phyloP scores from a whole-genome alignment of 768 basidiomycete genomes.

The Russula ochroleuca region DNA sequence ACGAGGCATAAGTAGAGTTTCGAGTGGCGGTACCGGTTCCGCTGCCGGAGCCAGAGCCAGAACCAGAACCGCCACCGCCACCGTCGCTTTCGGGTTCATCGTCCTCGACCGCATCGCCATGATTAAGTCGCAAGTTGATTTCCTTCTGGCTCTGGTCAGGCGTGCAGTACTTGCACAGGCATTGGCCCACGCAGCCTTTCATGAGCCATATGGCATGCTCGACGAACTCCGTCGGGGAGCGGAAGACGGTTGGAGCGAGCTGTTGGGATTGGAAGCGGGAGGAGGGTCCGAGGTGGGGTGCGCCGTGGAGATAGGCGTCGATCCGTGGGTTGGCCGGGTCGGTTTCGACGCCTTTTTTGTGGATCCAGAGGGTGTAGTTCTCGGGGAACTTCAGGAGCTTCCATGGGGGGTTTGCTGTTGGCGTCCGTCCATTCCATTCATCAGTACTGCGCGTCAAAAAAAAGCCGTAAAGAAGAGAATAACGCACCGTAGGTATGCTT shows the following conservation, averaged over 20 bases:
- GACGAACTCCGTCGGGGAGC: constrained; percentile 26
- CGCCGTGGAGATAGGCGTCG: constrained; percentile 19
- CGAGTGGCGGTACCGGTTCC: no score
- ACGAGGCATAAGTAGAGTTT: not conserved
- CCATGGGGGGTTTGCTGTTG: not conserved
- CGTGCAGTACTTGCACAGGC: constrained; percentile 13
- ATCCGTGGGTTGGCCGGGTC: constrained; percentile 19
- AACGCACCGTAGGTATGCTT: not conserved
- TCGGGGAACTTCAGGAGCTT: constrained; percentile 5
- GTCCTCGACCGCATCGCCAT: not conserved
- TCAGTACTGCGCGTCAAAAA: not conserved
- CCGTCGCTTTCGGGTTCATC: not conserved
- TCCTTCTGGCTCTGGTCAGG: constrained; percentile 6
- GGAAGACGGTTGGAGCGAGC: not conserved
- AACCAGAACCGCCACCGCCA: not conserved
- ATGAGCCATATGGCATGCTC: constrained; percentile 28
- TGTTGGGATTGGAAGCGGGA: not conserved
- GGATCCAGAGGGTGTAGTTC: constrained; percentile 18
- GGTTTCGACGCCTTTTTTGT: not conserved
- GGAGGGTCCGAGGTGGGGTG: not conserved
- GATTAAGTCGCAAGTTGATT: constrained; percentile 2
- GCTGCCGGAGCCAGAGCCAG: no score
- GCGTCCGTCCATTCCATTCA: no score
- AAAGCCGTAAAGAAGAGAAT: not conserved
- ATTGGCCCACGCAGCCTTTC: not conserved